A percentile compares a stretch with the other conserved stretches of the same genome.
phyloP scores from a whole-genome alignment of 2,329 filamentous ascomycete species.

The Stemphylium lycopersici region DNA sequence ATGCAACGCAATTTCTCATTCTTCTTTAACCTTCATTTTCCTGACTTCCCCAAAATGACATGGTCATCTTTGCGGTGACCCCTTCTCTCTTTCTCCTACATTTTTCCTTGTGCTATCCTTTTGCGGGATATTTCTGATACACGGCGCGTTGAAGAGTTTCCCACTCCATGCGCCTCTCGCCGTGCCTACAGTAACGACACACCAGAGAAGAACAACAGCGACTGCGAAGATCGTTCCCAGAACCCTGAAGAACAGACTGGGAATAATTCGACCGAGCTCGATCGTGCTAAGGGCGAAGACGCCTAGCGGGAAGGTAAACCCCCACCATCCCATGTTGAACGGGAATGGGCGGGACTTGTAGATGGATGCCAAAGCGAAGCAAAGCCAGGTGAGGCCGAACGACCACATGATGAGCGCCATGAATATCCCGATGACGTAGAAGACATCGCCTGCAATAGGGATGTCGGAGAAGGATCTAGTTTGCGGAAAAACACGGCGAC shows the following conservation, averaged over 20 bases:
- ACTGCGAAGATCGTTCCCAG: slow-evolving; percentile 62
- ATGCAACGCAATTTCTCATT: neutral
- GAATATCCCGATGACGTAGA: slow-evolving; percentile 65
- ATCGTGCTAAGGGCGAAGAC: slow-evolving; percentile 61
- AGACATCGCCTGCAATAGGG: slow-evolving; percentile 52
- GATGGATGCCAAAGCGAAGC: slow-evolving; percentile 60
- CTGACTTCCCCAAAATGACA: neutral
- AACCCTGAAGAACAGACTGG: slow-evolving; percentile 62
- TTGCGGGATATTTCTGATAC: slow-evolving; percentile 49
- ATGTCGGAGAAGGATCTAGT: slow-evolving; percentile 46
- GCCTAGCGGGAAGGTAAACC: slow-evolving; percentile 65
- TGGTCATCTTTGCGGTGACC: neutral
- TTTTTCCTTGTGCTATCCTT: slow-evolving; percentile 20
- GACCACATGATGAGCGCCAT: slow-evolving; percentile 63
- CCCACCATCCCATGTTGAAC: slow-evolving; percentile 70
- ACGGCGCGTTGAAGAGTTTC: slow-evolving; percentile 61
- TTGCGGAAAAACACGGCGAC: slow-evolving; percentile 50
- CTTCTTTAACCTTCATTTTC: neutral
- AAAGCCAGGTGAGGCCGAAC: slow-evolving; percentile 62
- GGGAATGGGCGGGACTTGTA: slow-evolving; percentile 55
- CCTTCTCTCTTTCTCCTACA: slow-evolving; percentile 26
- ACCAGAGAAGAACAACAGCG: slow-evolving; percentile 62
- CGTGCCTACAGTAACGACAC: slow-evolving; percentile 59
- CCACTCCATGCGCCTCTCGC: slow-evolving; percentile 56
- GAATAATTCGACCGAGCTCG: slow-evolving; percentile 58